Evolutionary conservation across 1,284 basidiomycete genomes (phyloP), one percentile per base, ranked within the genome.

Genomic region (Papiliotrema nemorosa): DNA sequence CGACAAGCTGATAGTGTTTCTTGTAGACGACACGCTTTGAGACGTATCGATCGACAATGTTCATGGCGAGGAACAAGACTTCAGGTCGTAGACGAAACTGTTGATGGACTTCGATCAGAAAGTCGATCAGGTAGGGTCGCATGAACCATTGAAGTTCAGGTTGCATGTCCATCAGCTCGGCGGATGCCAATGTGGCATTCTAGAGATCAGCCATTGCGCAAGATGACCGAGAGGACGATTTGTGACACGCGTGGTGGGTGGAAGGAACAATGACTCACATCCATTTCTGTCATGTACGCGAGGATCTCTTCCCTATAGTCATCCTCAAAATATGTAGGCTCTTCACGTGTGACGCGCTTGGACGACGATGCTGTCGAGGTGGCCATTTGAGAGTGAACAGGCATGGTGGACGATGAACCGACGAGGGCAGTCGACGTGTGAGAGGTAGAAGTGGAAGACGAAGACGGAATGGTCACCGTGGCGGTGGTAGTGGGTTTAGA

Each of bases 101-200:
- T 70, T 94, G 91, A 77, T 99, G 96, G 60, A 98, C 90, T 76
- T 98, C 96, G 71, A 99, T 88, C 64, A 99, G 83, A 75, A 98
- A 99, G 75, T 99, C 96, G 68, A 98, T 91, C 38, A 99, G 84
- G 78, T 90, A 96, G 24, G 92, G 90, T n/a, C 96, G 89, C 96
- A 98, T 98, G 76, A 88, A 85, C 90, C 90, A 93, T 66, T 84
- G 82, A 64, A 97, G 89, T 76, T 97, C 94, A 22, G 96, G 94
- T 72, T 99, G 96, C 75, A 93, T 89, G 72, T 97, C 94, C 89
- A 99, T 99, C 46, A 92, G 88, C 59, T 92, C 84, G 43, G 87
- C 84, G 12, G 86, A 90, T 22, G 88, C 87, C 80, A 90, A 86
- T 35, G 93, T 97, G 66, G 78, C 82, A 51, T 80, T 81, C 91